phyloP scores from a whole-genome alignment of 768 basidiomycete genomes.

The Amyloporia xantha region DNA sequence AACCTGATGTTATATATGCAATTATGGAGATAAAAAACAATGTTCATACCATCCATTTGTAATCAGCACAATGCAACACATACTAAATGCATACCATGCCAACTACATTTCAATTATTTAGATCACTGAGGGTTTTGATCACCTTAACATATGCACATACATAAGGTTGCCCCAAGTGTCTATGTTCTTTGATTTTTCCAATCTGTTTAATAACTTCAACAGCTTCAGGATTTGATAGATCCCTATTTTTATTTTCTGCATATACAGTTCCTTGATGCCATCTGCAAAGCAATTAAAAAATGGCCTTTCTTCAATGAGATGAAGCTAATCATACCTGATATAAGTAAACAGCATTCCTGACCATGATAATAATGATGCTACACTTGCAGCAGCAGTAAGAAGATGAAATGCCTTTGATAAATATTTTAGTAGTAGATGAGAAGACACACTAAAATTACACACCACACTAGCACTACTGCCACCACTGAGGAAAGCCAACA shows the following conservation, averaged over 20 bases:
- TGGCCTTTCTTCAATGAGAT: neutral
- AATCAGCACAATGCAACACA: constrained; percentile 20
- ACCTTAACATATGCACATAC: constrained; percentile 9
- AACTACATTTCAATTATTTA: constrained; percentile 11
- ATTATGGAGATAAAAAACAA: neutral
- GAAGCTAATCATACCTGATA: constrained; percentile 11
- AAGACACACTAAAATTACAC: neutral
- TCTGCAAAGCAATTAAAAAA: constrained; percentile 3
- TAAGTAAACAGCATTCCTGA: constrained; percentile 21
- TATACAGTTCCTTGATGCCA: constrained; percentile 21
- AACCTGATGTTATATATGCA: neutral
- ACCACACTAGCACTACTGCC: constrained; percentile 7
- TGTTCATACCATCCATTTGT: constrained; percentile 21
- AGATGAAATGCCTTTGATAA: neutral
- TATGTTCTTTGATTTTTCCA: constrained; percentile 15
- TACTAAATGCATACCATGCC: constrained; percentile 20
- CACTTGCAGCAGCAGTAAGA: constrained; percentile 3
- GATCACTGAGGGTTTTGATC: neutral
- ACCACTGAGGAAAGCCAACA: constrained; percentile 13
- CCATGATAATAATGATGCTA: constrained; percentile 22
- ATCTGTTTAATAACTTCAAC: constrained; percentile 11
- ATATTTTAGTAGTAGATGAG: neutral
- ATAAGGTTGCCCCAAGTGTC: constrained; percentile 21
- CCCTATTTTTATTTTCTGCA: constrained; percentile 15
- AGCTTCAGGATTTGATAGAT: neutral